phyloP scores from a whole-genome alignment of 441 rosid species.

The Croton setiger region DNA sequence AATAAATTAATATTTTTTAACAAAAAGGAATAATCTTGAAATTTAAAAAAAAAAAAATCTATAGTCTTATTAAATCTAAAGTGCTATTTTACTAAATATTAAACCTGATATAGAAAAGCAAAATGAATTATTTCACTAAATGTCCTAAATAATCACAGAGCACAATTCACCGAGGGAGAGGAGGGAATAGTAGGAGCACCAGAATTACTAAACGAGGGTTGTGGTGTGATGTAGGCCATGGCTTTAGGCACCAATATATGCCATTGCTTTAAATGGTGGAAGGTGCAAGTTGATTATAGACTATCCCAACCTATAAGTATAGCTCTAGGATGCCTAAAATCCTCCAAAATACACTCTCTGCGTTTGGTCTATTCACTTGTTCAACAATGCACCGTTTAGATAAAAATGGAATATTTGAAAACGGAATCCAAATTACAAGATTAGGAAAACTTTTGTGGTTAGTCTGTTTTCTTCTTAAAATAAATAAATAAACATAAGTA shows the following conservation, averaged over 20 bases:
- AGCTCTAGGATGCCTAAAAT: conserved; percentile 16
- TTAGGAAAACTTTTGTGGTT: background rate
- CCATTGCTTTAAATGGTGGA: conserved; percentile 28
- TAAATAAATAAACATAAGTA: too few species aligned
- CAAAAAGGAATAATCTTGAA: too few species aligned
- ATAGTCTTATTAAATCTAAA: too few species aligned
- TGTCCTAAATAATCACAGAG: too few species aligned
- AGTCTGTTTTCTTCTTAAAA: background rate
- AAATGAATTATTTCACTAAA: too few species aligned
- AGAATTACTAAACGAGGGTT: conserved; percentile 30
- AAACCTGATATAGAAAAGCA: too few species aligned
- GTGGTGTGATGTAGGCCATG: conserved; percentile 23
- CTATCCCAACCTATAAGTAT: conserved; percentile 34
- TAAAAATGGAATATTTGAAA: background rate
- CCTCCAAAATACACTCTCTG: conserved; percentile 16
- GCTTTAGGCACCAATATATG: too few species aligned
- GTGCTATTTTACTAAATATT: too few species aligned
- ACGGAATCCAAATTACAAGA: background rate
- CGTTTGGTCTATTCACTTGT: background rate
- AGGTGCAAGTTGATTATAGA: conserved; percentile 47
- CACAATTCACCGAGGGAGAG: too few species aligned
- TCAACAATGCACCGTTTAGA: background rate
- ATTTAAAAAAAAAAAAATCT: too few species aligned
- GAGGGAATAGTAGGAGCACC: too few species aligned
- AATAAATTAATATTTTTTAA: too few species aligned